Percentiles rank a stretch among this genome's conserved stretches.
Evolutionary conservation across 768 basidiomycete species (phyloP).

Genomic region (Favolaschia claudopus): DNA sequence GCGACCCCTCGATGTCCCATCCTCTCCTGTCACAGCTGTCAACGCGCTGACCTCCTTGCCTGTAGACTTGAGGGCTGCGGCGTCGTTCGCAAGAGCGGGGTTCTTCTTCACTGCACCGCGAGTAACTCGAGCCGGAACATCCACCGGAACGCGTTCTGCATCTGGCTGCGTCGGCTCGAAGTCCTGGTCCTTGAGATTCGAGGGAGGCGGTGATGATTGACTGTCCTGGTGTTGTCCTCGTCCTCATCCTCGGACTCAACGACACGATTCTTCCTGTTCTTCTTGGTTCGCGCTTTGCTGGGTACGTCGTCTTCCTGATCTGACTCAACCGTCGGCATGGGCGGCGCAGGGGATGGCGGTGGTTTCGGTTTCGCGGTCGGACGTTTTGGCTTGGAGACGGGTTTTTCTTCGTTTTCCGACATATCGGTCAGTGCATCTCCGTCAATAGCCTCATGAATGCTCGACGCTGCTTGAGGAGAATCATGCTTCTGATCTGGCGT

Average conservation of each 20-base stretch:
- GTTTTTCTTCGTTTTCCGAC: slow-evolving; percentile 24
- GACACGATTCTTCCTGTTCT: slow-evolving; percentile 6
- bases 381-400: neutral
- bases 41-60: too few relatives aligned
- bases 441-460: slow-evolving; percentile 8
- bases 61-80: too few relatives aligned
- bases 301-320: slow-evolving; percentile 23
- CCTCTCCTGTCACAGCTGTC: too few relatives aligned
- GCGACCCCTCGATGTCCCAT: neutral
- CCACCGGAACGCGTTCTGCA: neutral
- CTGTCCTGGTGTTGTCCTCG: neutral
- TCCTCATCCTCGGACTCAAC: slow-evolving; percentile 16
- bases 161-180: slow-evolving; percentile 18
- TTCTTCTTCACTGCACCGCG: slow-evolving; percentile 15
- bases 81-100: neutral
- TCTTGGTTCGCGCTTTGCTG: neutral
- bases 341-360: neutral
- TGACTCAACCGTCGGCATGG: neutral
- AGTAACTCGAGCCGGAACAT: slow-evolving; percentile 15
- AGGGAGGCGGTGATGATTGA: slow-evolving; percentile 2
- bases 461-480: neutral
- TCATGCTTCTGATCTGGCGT: neutral
- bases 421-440: slow-evolving; percentile 37
- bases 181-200: slow-evolving; percentile 12
- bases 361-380: slow-evolving; percentile 1